Conservation (phyloP, 495 filamentous ascomycete genomes). For the Penicillium crystallinum region DNA sequence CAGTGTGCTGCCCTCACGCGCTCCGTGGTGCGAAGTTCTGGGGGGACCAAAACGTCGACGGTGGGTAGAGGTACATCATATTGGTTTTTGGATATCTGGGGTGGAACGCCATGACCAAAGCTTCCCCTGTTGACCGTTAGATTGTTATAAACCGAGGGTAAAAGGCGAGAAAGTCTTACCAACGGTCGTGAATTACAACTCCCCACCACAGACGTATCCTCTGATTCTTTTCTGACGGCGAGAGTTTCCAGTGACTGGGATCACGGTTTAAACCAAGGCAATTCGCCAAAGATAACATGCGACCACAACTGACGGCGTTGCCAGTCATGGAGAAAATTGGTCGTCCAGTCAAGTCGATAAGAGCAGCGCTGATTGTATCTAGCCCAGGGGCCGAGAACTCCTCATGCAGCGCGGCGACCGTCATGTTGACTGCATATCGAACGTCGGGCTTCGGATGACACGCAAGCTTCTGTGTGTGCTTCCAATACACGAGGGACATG, state of each 20-base stretch:
- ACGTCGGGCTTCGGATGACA: conserved; percentile 46
- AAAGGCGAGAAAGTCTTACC: conserved; percentile 23
- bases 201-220: conserved; percentile 50
- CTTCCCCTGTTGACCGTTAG: conserved; percentile 37
- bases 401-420: conserved; percentile 47
- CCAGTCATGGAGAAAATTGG: conserved; percentile 51
- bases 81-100: conserved; percentile 44
- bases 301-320: conserved; percentile 47
- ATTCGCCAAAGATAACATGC: conserved; percentile 46
- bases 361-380: conserved; percentile 44
- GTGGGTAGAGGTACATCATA: conserved; percentile 52
- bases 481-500: conserved; percentile 49
- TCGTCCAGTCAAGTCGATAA: conserved; percentile 46
- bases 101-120: conserved; percentile 48
- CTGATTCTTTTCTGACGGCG: conserved; percentile 41
- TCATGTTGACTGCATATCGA: conserved; percentile 49
- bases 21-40: conserved; percentile 32
- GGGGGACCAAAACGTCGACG: conserved; percentile 34
- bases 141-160: not conserved
- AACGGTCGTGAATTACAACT: conserved; percentile 50
- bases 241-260: conserved; percentile 46
- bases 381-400: conserved; percentile 48
- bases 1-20: conserved; percentile 43
- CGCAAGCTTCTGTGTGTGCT: conserved; percentile 39
- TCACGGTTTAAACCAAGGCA: conserved; percentile 50